Evolutionary conservation across 768 basidiomycete species (phyloP), one percentile per base, ranked within the genome.

Genomic region (Leccinum uliginosum): DNA sequence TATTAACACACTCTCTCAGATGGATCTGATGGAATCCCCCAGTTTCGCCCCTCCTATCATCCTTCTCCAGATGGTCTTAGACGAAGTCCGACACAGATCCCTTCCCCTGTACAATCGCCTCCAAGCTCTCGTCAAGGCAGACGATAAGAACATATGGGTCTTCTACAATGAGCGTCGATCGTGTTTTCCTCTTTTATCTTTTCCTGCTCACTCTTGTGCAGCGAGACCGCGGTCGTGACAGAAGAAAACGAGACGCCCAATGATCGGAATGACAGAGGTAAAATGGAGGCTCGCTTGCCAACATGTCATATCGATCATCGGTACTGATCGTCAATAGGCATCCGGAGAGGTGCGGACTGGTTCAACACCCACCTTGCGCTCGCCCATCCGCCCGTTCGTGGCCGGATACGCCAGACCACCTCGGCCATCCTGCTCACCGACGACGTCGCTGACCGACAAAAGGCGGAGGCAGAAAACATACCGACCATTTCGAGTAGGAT

Each of bases 81-180:
- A 97, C 62, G 97, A 99, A 83, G 93, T 98, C 57, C 82, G 96
- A 56, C 97, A 98, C 69, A 82, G 97, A 19, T 93, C 91, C 1
- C 74, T 98, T 24, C 96, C 96, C 4, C 75, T 98, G 15, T 93
- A 92, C 74, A 98, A 94, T 69, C 87, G 95, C 30, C 79, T 99
- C 60, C 95, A 91, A 64, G 83, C 87, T 1, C 78, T 98, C 48
- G 79, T 88, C 29, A 89, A 84, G 59, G 83, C 85, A 62, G 96
- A 98, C 56, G 93, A 92, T 58, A 93, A 93, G 67, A 77, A 74
- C n/a, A 80, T 87, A 10, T 91, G 86, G 84, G 78, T 90, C 6
- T 93, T 92, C 67, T 92, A 93, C 68, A 91, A 94, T 65, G 91
- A 93, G 66, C 93, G 85, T 67, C 74, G 86, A 68, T 85, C 83